Conservation (phyloP, 371 early-diverging fungal species). For the Dichotomocladium elegans region DNA sequence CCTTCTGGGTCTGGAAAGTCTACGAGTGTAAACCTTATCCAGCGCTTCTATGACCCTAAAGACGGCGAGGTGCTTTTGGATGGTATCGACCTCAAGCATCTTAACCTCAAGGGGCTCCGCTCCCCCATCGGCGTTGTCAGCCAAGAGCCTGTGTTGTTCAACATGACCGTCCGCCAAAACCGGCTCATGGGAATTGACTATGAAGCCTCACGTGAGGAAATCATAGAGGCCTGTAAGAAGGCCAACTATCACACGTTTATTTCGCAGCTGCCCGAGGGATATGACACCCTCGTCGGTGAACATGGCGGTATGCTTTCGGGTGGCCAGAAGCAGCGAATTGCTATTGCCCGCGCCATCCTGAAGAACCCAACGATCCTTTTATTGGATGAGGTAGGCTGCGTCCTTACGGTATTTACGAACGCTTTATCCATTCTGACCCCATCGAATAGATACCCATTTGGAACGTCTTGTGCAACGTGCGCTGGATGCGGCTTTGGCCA, state of each 20-base stretch:
- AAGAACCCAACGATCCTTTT: slow-evolving; percentile 23
- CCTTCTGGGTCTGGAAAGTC: slow-evolving; percentile 86
- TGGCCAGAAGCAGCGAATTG: slow-evolving; percentile 55
- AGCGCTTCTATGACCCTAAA: slow-evolving; percentile 82
- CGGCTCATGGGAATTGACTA: slow-evolving; percentile 53
- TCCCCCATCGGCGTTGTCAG: slow-evolving; percentile 78
- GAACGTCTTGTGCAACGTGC: slow-evolving; percentile 81
- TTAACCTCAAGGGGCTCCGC: slow-evolving; percentile 68
- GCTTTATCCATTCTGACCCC: slow-evolving; percentile 24
- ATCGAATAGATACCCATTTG: slow-evolving; percentile 66
- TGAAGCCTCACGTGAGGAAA: slow-evolving; percentile 42
- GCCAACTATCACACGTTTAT: slow-evolving; percentile 75
- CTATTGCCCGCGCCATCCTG: slow-evolving; percentile 29
- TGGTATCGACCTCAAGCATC: slow-evolving; percentile 57
- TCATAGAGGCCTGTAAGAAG: slow-evolving; percentile 52
- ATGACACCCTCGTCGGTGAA: slow-evolving; percentile 66
- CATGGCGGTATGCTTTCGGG: slow-evolving; percentile 69
- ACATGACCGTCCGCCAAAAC: slow-evolving; percentile 74
- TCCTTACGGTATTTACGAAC: not conserved
- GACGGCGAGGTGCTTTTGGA: slow-evolving; percentile 62
- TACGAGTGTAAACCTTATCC: slow-evolving; percentile 79
- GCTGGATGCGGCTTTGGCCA: slow-evolving; percentile 64
- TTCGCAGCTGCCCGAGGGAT: slow-evolving; percentile 60
- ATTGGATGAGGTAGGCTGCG: slow-evolving; percentile 20
- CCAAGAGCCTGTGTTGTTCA: slow-evolving; percentile 84